Conservation (phyloP, 2,329 filamentous ascomycete species). For the Fusarium buxicola region DNA sequence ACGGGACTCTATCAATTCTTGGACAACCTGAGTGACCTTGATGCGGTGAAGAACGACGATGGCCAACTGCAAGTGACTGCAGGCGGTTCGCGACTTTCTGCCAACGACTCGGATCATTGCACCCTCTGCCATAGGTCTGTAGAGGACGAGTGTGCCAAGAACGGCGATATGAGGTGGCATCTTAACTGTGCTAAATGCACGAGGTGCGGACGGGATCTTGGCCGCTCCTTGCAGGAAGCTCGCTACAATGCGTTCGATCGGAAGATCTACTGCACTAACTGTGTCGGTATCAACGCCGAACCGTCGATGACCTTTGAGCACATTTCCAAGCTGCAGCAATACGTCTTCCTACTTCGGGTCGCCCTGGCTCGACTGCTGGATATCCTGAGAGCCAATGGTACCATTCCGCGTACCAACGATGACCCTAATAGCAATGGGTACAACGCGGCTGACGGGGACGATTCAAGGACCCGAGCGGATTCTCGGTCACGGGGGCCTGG, state of each 20-base stretch:
- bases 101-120: conserved; percentile 87
- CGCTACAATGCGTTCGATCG: conserved; percentile 76
- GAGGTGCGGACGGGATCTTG: conserved; percentile 73
- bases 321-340: conserved; percentile 90
- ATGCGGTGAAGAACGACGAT: conserved; percentile 78
- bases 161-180: conserved; percentile 84
- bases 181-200: conserved; percentile 83
- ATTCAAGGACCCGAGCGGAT: conserved; percentile 60
- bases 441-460: conserved; percentile 57
- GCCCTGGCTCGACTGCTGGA: conserved; percentile 90
- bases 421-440: conserved; percentile 62
- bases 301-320: conserved; percentile 70
- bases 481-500: conserved; percentile 33
- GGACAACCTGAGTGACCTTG: conserved; percentile 85
- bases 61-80: conserved; percentile 73
- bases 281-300: conserved; percentile 69
- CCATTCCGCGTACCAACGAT: conserved; percentile 81
- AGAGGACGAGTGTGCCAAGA: conserved; percentile 89
- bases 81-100: conserved; percentile 74
- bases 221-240: conserved; percentile 74
- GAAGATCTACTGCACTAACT: conserved; percentile 77
- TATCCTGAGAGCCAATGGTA: conserved; percentile 85
- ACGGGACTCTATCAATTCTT: conserved; percentile 86
- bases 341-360: conserved; percentile 91
- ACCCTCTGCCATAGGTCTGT: conserved; percentile 84